Evolutionary conservation across 805 yeast genomes (phyloP), one percentile per base, ranked within the genome.

Genomic region (Zygoascus flipseniorum): DNA sequence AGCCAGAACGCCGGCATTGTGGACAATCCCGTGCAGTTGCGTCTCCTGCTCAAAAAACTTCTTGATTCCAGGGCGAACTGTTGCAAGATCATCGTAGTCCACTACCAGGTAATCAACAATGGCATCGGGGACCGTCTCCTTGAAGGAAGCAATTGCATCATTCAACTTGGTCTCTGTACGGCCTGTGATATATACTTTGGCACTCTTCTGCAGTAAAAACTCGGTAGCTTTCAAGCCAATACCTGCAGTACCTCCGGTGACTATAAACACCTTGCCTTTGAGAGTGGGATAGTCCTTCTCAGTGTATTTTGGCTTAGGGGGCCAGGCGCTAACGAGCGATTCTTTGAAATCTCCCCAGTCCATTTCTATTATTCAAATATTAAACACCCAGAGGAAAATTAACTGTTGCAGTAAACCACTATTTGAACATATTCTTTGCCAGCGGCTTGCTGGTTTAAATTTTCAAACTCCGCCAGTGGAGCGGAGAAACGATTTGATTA

Each of bases 1-100:
- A 13, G 35, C 35, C 75, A 74, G 72, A 3, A 76, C 71, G 31
- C 77, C 78, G 11, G 78, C 79, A 58, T 76, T 76, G 56, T 72
- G 70, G 32, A 76, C 64, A 23, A 74, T 64, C 1, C 71, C 64
- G 51, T 76, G 69, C 44, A 76, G 53, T 3, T 59, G 57, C 5
- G 59, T 53, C 19, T 69, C 68, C 23, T 59, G 54, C 6, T 50
- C 45, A n/a, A 62, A 42, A 37, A 74, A 57, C 41, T 64, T 59
- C 13, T 60, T 62, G 9, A 66, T 69, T 0, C 72, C 79, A 0
- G 72, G 65, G 55, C 65, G 68, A 52, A 78, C 65, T 1, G 76
- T 68, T 5, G 68, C 53, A 53, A 79, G 64, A 59, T 80, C 81
- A 31, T 63, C 64, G 53, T 54, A 58, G 50, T 52, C 67, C 26